Evolutionary conservation across 805 yeast species (phyloP).

Genomic region (Cyberlindnera lachancei): DNA sequence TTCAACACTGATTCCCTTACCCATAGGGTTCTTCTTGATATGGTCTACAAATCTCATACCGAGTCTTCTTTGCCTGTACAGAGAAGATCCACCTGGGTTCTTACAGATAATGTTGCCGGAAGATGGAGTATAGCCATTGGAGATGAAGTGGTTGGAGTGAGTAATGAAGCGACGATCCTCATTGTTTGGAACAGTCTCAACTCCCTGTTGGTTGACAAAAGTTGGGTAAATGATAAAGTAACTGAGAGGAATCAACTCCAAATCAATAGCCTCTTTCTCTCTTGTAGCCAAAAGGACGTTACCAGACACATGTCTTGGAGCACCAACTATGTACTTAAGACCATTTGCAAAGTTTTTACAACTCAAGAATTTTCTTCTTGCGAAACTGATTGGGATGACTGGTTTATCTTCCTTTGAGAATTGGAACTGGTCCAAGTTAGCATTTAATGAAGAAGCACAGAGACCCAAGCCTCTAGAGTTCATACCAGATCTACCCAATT

Average conservation of each 20-base stretch:
- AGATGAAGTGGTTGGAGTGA: slow-evolving; percentile 8
- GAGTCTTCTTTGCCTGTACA: slow-evolving; percentile 12
- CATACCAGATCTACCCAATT: slow-evolving; percentile 14
- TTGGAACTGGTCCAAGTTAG: slow-evolving; percentile 9
- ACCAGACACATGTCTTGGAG: slow-evolving; percentile 12
- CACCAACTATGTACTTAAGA: slow-evolving; percentile 10
- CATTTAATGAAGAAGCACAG: slow-evolving; percentile 10
- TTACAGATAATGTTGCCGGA: slow-evolving; percentile 8
- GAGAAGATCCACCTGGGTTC: slow-evolving; percentile 14
- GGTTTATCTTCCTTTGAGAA: slow-evolving; percentile 7
- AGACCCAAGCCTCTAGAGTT: slow-evolving; percentile 11
- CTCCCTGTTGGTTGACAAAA: slow-evolving; percentile 8
- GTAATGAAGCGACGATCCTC: slow-evolving; percentile 10
- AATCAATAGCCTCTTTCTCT: slow-evolving; percentile 10
- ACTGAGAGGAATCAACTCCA: slow-evolving; percentile 10
- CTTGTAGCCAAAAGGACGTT: slow-evolving; percentile 9
- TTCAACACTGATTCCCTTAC: slow-evolving; percentile 3
- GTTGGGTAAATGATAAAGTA: slow-evolving; percentile 10
- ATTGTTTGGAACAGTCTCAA: slow-evolving; percentile 7
- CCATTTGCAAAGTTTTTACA: slow-evolving; percentile 12
- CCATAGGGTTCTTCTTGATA: slow-evolving; percentile 5
- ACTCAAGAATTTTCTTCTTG: slow-evolving; percentile 11
- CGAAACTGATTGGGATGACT: slow-evolving; percentile 9
- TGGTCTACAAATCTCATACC: slow-evolving; percentile 7
- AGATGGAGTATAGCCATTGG: slow-evolving; percentile 9